These are phyloP conservation scores for Polytrichum commune DNA, from an alignment of 225 moss, liverwort and hornwort genomes.

Conservation along the genomic window DNA sequence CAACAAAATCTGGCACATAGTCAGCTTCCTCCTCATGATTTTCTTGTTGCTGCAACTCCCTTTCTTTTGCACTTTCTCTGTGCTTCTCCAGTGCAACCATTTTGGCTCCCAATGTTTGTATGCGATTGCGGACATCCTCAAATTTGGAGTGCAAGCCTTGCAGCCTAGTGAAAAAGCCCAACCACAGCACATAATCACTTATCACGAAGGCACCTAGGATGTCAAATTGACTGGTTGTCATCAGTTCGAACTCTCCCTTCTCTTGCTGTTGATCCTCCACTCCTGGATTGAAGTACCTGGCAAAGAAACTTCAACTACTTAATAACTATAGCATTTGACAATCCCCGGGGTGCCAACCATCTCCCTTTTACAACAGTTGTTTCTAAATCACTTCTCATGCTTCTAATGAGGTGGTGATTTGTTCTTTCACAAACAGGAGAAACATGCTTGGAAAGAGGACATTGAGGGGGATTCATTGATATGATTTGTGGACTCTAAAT, in stretches of 20 bases:
- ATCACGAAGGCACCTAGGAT: slow-evolving; percentile 30
- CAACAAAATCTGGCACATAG: slow-evolving; percentile 49
- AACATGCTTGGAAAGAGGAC: no score
- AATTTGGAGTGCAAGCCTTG: slow-evolving; percentile 24
- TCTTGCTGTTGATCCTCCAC: slow-evolving; percentile 27
- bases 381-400: no score
- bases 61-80: slow-evolving; percentile 24
- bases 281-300: slow-evolving; percentile 40
- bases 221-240: slow-evolving; percentile 8
- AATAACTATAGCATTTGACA: not conserved
- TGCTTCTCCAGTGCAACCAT: slow-evolving; percentile 58
- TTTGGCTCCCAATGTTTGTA: slow-evolving; percentile 27
- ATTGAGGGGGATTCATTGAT: no score
- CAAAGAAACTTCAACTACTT: not conserved
- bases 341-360: no score
- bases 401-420: no score
- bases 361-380: no score
- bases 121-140: slow-evolving; percentile 17
- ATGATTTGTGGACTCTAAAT: no score
- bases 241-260: slow-evolving; percentile 32
- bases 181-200: slow-evolving; percentile 58
- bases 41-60: slow-evolving; percentile 8
- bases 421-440: no score
- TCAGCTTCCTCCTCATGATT: not conserved
- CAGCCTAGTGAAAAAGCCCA: slow-evolving; percentile 36